A percentile compares a stretch with the other conserved stretches of the same genome.
phyloP scores from a whole-genome alignment of 2,329 filamentous ascomycete species.

The Hortaea sp. region DNA sequence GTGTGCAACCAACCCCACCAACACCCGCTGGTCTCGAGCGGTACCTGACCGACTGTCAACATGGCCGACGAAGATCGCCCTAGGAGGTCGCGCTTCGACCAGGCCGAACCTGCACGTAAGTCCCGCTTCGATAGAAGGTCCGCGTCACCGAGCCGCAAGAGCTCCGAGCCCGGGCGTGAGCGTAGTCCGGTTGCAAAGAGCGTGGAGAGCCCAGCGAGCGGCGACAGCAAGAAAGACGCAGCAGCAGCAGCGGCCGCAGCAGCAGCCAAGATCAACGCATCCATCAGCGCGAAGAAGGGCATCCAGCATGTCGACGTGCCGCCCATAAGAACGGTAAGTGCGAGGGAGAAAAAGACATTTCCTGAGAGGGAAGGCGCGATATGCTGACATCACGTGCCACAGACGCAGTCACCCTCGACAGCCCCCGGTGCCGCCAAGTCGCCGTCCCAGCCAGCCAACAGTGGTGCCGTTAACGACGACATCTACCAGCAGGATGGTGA shows the following conservation, averaged over 20 bases:
- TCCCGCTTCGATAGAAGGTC: slow-evolving; percentile 90
- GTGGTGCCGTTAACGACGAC: slow-evolving; percentile 64
- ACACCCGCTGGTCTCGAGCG: not conserved
- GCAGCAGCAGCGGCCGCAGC: slow-evolving; percentile 74
- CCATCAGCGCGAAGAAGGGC: slow-evolving; percentile 47
- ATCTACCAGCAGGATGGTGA: slow-evolving; percentile 95
- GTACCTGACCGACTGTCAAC: not conserved
- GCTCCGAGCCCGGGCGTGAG: slow-evolving; percentile 61
- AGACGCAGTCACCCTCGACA: slow-evolving; percentile 20
- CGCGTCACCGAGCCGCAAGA: slow-evolving; percentile 46
- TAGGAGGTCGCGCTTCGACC: slow-evolving; percentile 76
- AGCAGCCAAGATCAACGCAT: slow-evolving; percentile 39
- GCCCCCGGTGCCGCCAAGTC: slow-evolving; percentile 46
- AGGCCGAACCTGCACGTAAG: slow-evolving; percentile 59
- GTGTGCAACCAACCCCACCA: not conserved
- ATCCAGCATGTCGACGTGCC: slow-evolving; percentile 86
- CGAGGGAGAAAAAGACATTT: not conserved
- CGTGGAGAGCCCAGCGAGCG: slow-evolving; percentile 41
- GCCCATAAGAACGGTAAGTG: slow-evolving; percentile 55
- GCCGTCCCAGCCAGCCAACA: slow-evolving; percentile 38
- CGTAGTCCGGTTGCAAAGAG: slow-evolving; percentile 61
- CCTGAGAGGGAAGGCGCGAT: not conserved
- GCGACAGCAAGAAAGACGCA: slow-evolving; percentile 16
- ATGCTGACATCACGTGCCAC: slow-evolving; percentile 2
- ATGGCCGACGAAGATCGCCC: slow-evolving; percentile 64